A percentile compares a stretch with the other conserved stretches of the same genome.
These are phyloP conservation scores for Monosporascus sp. DNA, from an alignment of 2,329 filamentous ascomycete genomes.

Conservation along the genomic window DNA sequence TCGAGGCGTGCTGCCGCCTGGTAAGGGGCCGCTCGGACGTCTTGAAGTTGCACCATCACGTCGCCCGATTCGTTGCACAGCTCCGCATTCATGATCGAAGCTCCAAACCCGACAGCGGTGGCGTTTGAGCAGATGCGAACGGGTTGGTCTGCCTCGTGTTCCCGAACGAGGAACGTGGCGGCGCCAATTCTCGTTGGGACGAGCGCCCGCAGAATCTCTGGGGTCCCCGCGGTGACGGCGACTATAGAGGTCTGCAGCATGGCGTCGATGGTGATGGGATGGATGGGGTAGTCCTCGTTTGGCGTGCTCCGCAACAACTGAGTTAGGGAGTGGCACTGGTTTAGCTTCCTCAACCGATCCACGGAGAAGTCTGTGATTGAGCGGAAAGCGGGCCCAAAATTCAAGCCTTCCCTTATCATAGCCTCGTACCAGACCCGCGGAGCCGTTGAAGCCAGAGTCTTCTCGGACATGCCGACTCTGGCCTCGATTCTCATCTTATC, in stretches of 20 bases:
- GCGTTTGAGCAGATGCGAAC: not conserved
- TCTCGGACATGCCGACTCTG: not conserved
- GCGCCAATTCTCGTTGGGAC: slow-evolving; percentile 6
- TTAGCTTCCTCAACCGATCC: not conserved
- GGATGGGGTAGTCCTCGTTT: slow-evolving; percentile 3
- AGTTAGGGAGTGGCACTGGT: not conserved
- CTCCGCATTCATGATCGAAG: slow-evolving; percentile 2
- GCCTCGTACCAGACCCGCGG: slow-evolving; percentile 11
- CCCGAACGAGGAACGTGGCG: not conserved
- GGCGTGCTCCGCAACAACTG: not conserved
- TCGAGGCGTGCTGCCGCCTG: not conserved
- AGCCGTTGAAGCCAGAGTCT: slow-evolving; percentile 4
- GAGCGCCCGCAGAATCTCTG: slow-evolving; percentile 1
- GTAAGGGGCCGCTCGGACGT: slow-evolving; percentile 2
- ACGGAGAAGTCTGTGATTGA: slow-evolving; percentile 3
- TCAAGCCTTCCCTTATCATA: slow-evolving; percentile 7
- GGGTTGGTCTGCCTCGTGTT: not conserved
- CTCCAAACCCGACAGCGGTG: slow-evolving; percentile 3
- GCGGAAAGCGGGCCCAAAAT: slow-evolving; percentile 9
- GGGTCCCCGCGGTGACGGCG: slow-evolving; percentile 1
- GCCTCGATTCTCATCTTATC: not conserved
- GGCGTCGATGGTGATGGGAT: slow-evolving; percentile 9
- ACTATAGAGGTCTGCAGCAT: slow-evolving; percentile 4
- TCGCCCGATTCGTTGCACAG: slow-evolving; percentile 2
- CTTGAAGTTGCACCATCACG: slow-evolving; percentile 1